Evolutionary conservation across 768 basidiomycete genomes (phyloP).

Genomic region (Naganishia friedmannii): DNA sequence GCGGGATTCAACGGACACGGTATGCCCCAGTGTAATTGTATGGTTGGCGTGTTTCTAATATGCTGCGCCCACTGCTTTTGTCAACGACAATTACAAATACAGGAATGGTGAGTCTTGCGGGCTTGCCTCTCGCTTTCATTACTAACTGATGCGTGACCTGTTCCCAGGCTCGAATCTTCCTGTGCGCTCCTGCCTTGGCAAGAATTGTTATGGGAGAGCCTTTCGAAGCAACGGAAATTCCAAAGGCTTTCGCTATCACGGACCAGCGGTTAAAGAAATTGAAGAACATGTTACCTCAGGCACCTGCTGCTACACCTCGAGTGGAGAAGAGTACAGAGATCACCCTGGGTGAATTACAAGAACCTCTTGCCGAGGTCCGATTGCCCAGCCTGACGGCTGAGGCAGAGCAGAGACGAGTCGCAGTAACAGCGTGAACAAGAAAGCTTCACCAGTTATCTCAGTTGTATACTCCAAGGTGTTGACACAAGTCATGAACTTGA

Average conservation of each 20-base stretch:
- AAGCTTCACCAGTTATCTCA: too few species aligned
- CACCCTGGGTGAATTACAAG: constrained; percentile 5
- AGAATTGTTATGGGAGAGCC: constrained; percentile 33
- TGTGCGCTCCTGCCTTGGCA: constrained; percentile 42
- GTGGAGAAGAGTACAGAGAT: neutral
- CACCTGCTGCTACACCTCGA: neutral
- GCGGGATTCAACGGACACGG: constrained; percentile 33
- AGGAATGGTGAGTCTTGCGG: constrained; percentile 10
- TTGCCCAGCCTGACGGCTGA: neutral
- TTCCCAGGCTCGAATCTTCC: constrained; percentile 44
- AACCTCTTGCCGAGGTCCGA: neutral
- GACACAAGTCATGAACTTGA: too few species aligned
- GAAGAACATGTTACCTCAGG: constrained; percentile 1
- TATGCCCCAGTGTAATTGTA: constrained; percentile 35
- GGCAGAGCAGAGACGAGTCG: neutral
- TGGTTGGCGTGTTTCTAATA: too few species aligned
- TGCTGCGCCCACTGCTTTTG: neutral
- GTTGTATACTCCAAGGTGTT: neutral
- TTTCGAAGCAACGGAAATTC: constrained; percentile 37
- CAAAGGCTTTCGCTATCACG: constrained; percentile 36
- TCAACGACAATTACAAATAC: neutral
- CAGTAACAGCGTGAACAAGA: neutral
- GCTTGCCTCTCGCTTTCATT: neutral
- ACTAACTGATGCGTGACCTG: neutral
- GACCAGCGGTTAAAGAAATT: constrained; percentile 35